phyloP scores from a whole-genome alignment of 257 asterid species.

The Solanum megistacrolobum region DNA sequence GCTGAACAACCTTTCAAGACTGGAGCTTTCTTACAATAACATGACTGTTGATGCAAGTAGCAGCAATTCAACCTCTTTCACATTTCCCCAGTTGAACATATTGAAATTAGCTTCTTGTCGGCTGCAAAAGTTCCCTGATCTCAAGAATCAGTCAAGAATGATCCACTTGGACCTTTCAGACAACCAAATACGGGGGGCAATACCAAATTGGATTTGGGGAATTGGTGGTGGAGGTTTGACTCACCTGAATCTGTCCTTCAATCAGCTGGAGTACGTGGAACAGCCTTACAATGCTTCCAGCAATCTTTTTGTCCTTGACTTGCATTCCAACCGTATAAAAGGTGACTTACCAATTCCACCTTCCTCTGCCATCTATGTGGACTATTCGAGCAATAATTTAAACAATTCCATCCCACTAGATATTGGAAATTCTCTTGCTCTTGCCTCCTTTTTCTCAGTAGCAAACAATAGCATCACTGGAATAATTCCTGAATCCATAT shows the following conservation, averaged over 20 bases:
- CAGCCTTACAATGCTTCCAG: neutral
- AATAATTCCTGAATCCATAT: too few species aligned
- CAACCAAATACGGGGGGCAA: conserved; percentile 19
- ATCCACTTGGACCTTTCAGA: conserved; percentile 35
- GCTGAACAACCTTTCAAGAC: too few species aligned
- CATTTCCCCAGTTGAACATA: conserved; percentile 9
- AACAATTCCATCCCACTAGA: neutral
- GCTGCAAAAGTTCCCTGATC: conserved; percentile 24
- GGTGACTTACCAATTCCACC: neutral
- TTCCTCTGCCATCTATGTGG: neutral
- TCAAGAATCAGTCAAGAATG: conserved; percentile 10
- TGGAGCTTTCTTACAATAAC: too few species aligned
- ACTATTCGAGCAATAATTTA: neutral
- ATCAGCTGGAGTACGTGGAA: neutral
- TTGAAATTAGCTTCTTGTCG: conserved; percentile 47
- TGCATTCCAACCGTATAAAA: neutral
- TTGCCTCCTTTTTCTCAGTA: neutral
- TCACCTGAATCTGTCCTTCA: neutral
- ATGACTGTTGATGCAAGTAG: too few species aligned
- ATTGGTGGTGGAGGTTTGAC: rapidly evolving
- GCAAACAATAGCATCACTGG: neutral
- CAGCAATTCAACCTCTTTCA: neutral
- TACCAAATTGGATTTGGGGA: neutral
- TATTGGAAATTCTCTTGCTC: neutral
- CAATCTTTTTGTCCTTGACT: neutral